Evolutionary conservation across 495 filamentous ascomycete species (phyloP).

Genomic region (Penicillium odoratum): DNA sequence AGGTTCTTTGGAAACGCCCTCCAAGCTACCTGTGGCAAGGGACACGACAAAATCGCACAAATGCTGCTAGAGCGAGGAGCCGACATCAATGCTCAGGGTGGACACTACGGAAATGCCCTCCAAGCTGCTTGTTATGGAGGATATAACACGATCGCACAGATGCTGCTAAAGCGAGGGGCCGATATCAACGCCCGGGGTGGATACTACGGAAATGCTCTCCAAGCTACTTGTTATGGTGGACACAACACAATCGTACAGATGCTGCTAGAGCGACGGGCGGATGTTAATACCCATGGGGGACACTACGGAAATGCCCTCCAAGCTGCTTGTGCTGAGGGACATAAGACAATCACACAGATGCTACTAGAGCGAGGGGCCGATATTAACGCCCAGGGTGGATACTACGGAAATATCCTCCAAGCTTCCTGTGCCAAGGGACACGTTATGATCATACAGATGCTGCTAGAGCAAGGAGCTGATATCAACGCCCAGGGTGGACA

Average conservation of each 20-base stretch:
- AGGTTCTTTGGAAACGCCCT: too few relatives aligned
- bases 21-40: too few relatives aligned
- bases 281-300: conserved; percentile 3
- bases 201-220: background rate
- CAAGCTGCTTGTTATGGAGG: background rate
- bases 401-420: too few relatives aligned
- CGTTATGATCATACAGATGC: background rate
- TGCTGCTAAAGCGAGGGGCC: background rate
- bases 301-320: background rate
- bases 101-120: background rate
- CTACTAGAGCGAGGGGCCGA: background rate
- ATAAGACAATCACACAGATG: background rate
- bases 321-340: too few relatives aligned
- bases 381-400: background rate
- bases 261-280: background rate
- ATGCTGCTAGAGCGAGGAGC: background rate
- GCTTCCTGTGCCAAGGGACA: too few relatives aligned
- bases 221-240: background rate
- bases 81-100: background rate
- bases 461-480: conserved; percentile 1
- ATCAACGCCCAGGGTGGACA: background rate
- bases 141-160: background rate
- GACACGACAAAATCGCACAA: too few relatives aligned
- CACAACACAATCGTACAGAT: background rate
- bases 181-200: background rate